These are phyloP conservation scores for Diversispora epigaea DNA, from an alignment of 192 early-diverging fungal species.

Conservation along the genomic window DNA sequence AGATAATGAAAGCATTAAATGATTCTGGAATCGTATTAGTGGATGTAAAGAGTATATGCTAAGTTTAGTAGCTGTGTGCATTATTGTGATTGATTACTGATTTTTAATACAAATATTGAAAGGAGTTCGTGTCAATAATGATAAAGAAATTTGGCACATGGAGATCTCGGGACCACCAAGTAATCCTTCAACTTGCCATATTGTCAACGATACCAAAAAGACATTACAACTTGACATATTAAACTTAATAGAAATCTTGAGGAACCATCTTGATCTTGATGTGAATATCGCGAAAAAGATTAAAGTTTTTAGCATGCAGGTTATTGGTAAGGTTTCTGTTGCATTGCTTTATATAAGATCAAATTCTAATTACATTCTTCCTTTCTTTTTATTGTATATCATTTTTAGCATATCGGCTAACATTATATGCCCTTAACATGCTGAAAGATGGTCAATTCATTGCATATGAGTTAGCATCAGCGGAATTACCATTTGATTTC, in stretches of 20 bases:
- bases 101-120: constrained; percentile 8
- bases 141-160: constrained; percentile 29
- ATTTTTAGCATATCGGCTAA: constrained; percentile 26
- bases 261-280: constrained; percentile 29
- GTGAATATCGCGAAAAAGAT: constrained; percentile 31
- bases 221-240: constrained; percentile 24
- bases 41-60: constrained; percentile 7
- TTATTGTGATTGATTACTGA: constrained; percentile 10
- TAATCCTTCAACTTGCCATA: constrained; percentile 32
- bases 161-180: constrained; percentile 29
- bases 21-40: constrained; percentile 29
- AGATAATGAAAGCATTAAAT: constrained; percentile 5
- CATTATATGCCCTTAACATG: constrained; percentile 33
- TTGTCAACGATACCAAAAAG: constrained; percentile 25
- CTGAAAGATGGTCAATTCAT: constrained; percentile 26
- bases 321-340: constrained; percentile 18
- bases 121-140: constrained; percentile 6
- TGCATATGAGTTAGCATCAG: constrained; percentile 26
- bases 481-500: constrained; percentile 30
- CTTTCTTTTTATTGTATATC: constrained; percentile 7
- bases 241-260: constrained; percentile 27
- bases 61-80: not conserved
- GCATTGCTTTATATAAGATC: constrained; percentile 22
- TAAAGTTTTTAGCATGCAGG: constrained; percentile 34
- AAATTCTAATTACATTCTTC: constrained; percentile 19